Evolutionary conservation across 2,329 filamentous ascomycete genomes (phyloP).

Genomic region (Colletotrichum horii): DNA sequence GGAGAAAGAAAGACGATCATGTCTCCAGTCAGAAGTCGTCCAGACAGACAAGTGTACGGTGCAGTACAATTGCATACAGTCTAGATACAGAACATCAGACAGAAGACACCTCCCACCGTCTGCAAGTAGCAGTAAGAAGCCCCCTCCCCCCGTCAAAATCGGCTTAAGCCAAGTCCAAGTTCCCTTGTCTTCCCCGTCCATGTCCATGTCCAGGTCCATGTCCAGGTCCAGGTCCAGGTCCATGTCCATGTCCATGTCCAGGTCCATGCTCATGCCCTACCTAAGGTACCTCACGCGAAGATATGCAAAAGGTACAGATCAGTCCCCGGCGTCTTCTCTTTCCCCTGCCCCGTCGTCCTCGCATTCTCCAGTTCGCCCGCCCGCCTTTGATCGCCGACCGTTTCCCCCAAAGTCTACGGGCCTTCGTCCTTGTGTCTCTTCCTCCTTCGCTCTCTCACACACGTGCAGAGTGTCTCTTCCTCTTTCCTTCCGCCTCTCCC

Average conservation of each 20-base stretch:
- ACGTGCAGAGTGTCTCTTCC: no score
- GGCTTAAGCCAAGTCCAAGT: not conserved
- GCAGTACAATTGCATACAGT: not conserved
- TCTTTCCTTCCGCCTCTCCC: not conserved
- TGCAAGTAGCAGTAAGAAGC: not conserved
- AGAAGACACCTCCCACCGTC: not conserved
- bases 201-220: not conserved
- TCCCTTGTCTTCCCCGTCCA: not conserved
- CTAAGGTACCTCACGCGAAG: not conserved
- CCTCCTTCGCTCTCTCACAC: not conserved
- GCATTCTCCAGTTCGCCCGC: not conserved
- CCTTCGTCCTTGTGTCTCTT: not conserved
- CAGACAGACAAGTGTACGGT: not conserved
- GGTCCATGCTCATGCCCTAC: not conserved
- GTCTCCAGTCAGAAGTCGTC: not conserved
- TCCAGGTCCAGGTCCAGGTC: not conserved
- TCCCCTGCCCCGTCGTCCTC: not conserved
- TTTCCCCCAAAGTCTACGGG: not conserved
- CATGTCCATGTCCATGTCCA: not conserved
- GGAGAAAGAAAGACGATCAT: no score
- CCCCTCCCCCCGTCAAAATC: not conserved
- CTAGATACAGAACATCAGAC: not conserved
- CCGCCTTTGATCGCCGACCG: slow-evolving; percentile 4
- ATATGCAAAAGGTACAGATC: not conserved
- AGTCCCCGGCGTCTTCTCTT: not conserved